phyloP scores from a whole-genome alignment of 306 rosid genomes.

The Castanospermum australe region DNA sequence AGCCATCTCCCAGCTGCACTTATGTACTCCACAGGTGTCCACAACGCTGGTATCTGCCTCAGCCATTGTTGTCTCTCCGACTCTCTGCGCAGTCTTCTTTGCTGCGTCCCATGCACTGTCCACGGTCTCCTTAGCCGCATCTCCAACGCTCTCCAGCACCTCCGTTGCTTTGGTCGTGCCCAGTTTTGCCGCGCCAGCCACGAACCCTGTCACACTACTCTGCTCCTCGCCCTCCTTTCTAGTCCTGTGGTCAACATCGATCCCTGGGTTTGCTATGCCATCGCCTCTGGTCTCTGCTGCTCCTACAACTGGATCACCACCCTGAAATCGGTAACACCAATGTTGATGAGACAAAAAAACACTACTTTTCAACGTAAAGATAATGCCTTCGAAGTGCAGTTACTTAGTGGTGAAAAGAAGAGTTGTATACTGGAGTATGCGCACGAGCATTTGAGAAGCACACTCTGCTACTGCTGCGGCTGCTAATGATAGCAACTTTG shows the following conservation, averaged over 20 bases:
- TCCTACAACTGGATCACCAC: slow-evolving; percentile 16
- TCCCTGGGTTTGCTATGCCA: background rate
- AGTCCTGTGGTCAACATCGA: background rate
- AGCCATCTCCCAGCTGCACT: slow-evolving; percentile 46
- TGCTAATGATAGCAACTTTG: background rate
- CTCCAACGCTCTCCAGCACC: slow-evolving; percentile 27
- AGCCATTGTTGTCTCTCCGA: slow-evolving; percentile 42
- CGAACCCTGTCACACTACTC: slow-evolving; percentile 17
- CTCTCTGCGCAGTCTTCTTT: slow-evolving; percentile 23
- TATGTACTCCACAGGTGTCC: slow-evolving; percentile 69
- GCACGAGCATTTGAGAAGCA: slow-evolving; percentile 35
- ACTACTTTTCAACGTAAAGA: no score
- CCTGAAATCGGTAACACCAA: background rate
- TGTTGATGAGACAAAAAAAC: background rate
- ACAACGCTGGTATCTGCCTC: slow-evolving; percentile 62
- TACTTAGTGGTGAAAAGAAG: background rate
- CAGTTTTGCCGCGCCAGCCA: slow-evolving; percentile 29
- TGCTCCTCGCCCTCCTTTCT: background rate
- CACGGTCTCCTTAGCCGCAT: slow-evolving; percentile 29
- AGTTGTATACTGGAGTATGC: slow-evolving; percentile 24
- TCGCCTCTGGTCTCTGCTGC: background rate
- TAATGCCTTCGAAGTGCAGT: no score
- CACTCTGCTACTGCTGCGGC: background rate
- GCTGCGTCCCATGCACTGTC: slow-evolving; percentile 61
- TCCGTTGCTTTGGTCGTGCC: slow-evolving; percentile 33